A percentile compares a stretch with the other conserved stretches of the same genome.
phyloP scores from a whole-genome alignment of 2,329 filamentous ascomycete genomes.

The Colletotrichum sp. region DNA sequence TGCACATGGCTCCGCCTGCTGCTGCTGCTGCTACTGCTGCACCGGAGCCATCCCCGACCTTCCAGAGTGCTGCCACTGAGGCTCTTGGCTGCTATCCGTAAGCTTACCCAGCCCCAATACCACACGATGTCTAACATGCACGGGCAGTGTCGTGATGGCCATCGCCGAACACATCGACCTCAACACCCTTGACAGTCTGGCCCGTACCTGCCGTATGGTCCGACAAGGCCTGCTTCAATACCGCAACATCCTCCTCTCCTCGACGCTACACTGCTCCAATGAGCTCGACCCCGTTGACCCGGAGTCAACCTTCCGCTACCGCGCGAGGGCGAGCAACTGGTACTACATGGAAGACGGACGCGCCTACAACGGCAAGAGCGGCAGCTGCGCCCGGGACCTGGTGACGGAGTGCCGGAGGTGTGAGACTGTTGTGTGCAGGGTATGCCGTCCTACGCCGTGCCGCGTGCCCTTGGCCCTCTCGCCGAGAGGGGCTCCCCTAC shows the following conservation, averaged over 20 bases:
- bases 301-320: constrained; percentile 62
- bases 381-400: constrained; percentile 85
- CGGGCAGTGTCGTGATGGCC: constrained; percentile 73
- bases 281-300: constrained; percentile 63
- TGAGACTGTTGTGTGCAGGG: constrained; percentile 79
- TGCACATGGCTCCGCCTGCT: not conserved
- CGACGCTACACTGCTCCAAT: constrained; percentile 81
- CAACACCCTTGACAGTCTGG: constrained; percentile 84
- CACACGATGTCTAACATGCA: not conserved
- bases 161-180: constrained; percentile 83
- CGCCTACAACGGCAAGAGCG: constrained; percentile 69
- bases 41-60: constrained; percentile 12
- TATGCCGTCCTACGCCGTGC: constrained; percentile 42
- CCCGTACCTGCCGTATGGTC: constrained; percentile 81
- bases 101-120: not conserved
- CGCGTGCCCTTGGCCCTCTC: not conserved
- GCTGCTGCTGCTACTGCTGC: not conserved
- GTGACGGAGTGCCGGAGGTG: constrained; percentile 85
- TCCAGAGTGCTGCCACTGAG: constrained; percentile 28
- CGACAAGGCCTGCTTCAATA: constrained; percentile 81
- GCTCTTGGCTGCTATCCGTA: constrained; percentile 44
- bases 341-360: constrained; percentile 64
- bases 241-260: constrained; percentile 72
- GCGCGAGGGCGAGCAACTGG: constrained; percentile 63
- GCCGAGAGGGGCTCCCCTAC: not conserved